Evolutionary conservation across 148 eudicot genomes (phyloP).

Genomic region (Spergularia marina): DNA sequence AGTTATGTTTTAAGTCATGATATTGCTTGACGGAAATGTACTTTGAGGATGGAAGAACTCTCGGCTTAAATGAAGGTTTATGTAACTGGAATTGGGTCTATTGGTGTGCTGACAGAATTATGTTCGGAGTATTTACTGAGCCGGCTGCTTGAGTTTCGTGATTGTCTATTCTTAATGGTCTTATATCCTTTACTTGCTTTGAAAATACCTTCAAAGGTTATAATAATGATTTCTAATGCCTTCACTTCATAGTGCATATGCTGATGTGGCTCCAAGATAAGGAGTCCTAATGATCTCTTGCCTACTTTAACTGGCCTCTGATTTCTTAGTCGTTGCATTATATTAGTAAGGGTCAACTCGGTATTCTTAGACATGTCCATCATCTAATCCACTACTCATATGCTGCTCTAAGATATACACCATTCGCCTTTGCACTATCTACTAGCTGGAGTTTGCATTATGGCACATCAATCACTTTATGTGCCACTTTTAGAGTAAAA

Average conservation of each 20-base stretch:
- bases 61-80: too few species aligned
- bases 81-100: too few species aligned
- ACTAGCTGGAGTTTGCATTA: not conserved
- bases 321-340: not conserved
- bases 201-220: not conserved
- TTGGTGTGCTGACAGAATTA: not conserved
- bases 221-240: not conserved
- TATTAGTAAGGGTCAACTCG: too few species aligned
- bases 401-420: not conserved
- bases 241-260: not conserved
- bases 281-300: not conserved
- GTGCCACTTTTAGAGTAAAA: not conserved
- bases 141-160: not conserved
- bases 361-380: not conserved
- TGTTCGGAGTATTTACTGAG: not conserved
- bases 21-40: conserved; percentile 11
- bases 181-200: not conserved
- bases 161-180: not conserved
- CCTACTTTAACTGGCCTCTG: not conserved
- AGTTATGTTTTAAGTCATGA: conserved; percentile 1
- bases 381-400: not conserved
- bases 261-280: not conserved
- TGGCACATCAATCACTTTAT: not conserved
- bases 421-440: not conserved
- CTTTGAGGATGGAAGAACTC: conserved; percentile 16